phyloP scores from a whole-genome alignment of 2,329 filamentous ascomycete genomes.

The Diaporthe humulicola region DNA sequence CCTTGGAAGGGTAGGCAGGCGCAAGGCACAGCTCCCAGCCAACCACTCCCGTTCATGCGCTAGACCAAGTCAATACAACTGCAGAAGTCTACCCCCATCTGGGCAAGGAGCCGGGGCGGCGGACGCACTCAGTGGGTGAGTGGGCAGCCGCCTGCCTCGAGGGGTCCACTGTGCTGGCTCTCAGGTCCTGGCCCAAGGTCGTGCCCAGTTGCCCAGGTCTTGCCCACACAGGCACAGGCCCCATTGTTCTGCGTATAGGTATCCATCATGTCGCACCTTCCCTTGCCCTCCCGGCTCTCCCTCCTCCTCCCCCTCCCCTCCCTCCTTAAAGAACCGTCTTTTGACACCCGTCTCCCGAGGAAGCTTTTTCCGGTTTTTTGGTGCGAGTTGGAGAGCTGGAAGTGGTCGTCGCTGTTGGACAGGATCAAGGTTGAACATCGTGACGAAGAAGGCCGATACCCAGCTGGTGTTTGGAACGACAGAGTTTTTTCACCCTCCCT shows the following conservation, averaged over 20 bases:
- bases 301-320: constrained; percentile 8
- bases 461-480: constrained; percentile 6
- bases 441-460: constrained; percentile 21
- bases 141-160: constrained; percentile 13
- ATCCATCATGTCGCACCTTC: constrained; percentile 33
- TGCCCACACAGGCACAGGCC: no score
- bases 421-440: constrained; percentile 36
- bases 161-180: not conserved
- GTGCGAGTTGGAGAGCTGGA: constrained; percentile 36
- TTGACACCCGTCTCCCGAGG: constrained; percentile 10
- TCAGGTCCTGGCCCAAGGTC: not conserved
- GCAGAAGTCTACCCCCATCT: constrained; percentile 15
- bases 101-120: constrained; percentile 1
- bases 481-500: constrained; percentile 26
- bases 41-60: constrained; percentile 1
- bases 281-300: not conserved
- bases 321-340: not conserved
- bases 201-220: no score
- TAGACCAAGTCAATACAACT: constrained; percentile 15
- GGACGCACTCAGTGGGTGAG: constrained; percentile 11
- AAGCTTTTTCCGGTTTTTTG: constrained; percentile 30
- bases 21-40: constrained; percentile 18
- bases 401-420: constrained; percentile 36
- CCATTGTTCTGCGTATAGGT: constrained; percentile 28
- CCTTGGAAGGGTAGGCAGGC: not conserved